A percentile compares a stretch with the other conserved stretches of the same genome.
phyloP scores from a whole-genome alignment of 768 basidiomycete species.

The Amanita subjunquillea region DNA sequence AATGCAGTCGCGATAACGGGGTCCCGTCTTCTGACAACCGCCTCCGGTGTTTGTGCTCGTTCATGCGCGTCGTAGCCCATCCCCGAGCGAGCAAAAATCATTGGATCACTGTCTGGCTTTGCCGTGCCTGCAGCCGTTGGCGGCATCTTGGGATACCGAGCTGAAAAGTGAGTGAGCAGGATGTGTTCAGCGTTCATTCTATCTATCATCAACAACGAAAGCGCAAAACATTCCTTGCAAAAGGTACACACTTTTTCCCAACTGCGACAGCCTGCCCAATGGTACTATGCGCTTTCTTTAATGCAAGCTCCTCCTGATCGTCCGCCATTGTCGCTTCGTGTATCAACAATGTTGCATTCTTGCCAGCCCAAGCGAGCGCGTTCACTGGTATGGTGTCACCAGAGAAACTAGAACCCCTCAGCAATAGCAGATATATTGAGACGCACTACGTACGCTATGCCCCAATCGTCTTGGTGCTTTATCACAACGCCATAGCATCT shows the following conservation, averaged over 20 bases:
- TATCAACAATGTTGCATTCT: conserved; percentile 69
- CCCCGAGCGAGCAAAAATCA: not conserved
- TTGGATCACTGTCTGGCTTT: conserved; percentile 6
- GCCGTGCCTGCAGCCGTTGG: conserved; percentile 25
- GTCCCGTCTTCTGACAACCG: conserved; percentile 12
- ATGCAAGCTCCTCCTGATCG: conserved; percentile 65
- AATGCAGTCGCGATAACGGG: conserved; percentile 68
- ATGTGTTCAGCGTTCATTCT: conserved; percentile 83
- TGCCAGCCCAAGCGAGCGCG: conserved; percentile 53
- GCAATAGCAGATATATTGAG: conserved; percentile 28
- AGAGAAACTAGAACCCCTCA: conserved; percentile 59
- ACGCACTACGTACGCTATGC: conserved; percentile 52
- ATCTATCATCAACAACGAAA: not conserved
- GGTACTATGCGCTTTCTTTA: conserved; percentile 78
- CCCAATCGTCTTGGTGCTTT: conserved; percentile 64
- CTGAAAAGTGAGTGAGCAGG: conserved; percentile 94
- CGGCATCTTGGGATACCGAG: conserved; percentile 85
- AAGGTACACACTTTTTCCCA: conserved; percentile 46
- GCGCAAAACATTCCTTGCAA: conserved; percentile 5
- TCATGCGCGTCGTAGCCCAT: not conserved
- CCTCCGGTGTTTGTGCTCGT: not conserved
- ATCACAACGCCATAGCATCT: conserved; percentile 65
- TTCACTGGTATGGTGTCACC: conserved; percentile 82
- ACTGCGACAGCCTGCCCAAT: conserved; percentile 80
- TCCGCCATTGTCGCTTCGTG: conserved; percentile 94